Evolutionary conservation across 768 basidiomycete genomes (phyloP).

Genomic region (Psilocybe cubensis): DNA sequence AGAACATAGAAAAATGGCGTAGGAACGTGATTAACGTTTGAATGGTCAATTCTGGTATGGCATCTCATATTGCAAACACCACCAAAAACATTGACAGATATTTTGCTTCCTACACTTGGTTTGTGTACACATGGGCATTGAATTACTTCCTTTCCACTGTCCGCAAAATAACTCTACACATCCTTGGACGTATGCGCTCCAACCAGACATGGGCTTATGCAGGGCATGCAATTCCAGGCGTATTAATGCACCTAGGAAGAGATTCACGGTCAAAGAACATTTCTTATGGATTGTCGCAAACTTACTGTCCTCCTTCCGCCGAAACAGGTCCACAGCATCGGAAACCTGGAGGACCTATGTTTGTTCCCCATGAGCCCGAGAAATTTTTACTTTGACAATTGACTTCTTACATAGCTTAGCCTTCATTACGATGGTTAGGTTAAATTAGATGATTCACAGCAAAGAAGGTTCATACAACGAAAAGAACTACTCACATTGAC

Average conservation of each 20-base stretch:
- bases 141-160: too few relatives aligned
- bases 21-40: too few relatives aligned
- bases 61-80: too few relatives aligned
- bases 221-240: background rate
- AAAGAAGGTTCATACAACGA: background rate
- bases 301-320: background rate
- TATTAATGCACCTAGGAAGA: background rate
- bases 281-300: background rate
- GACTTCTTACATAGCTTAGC: background rate
- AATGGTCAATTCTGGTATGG: too few relatives aligned
- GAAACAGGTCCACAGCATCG: constrained; percentile 5
- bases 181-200: too few relatives aligned
- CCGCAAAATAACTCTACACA: too few relatives aligned
- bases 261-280: background rate
- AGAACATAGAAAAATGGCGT: too few relatives aligned
- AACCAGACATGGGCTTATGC: too few relatives aligned
- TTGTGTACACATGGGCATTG: too few relatives aligned
- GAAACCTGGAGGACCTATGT: background rate
- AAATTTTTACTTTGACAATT: background rate
- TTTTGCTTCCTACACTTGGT: too few relatives aligned
- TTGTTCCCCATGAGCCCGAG: background rate
- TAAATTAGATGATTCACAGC: background rate
- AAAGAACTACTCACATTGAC: background rate
- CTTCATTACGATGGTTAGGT: background rate
- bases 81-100: too few relatives aligned